Conservation (phyloP, 768 basidiomycete genomes). For the Tephrocybe sp. region DNA sequence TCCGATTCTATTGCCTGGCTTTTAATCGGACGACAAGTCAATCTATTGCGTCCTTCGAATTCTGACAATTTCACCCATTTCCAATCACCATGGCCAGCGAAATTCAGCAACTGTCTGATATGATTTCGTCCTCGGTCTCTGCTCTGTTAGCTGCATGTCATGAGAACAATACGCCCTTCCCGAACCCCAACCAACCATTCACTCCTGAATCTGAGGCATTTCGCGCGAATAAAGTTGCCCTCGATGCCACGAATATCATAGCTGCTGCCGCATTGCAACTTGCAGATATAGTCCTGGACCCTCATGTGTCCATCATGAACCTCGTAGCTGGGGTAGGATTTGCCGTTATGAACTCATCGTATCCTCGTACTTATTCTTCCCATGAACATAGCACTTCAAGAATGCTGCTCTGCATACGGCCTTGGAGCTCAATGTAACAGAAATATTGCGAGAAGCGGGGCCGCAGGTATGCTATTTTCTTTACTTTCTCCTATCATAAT, state of each 20-base stretch:
- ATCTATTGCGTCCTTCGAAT: too few relatives aligned
- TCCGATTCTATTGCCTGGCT: too few relatives aligned
- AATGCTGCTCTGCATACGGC: constrained; percentile 25
- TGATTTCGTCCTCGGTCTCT: constrained; percentile 22
- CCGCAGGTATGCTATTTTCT: constrained; percentile 19
- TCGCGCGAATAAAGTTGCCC: constrained; percentile 24
- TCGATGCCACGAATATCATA: constrained; percentile 28
- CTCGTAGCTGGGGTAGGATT: constrained; percentile 23
- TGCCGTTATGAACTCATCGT: neutral
- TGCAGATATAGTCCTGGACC: constrained; percentile 26
- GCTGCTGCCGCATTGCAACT: constrained; percentile 36
- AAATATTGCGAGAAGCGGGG: constrained; percentile 35
- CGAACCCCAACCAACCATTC: constrained; percentile 27
- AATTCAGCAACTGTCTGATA: constrained; percentile 15
- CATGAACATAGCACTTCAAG: constrained; percentile 20
- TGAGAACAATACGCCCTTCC: constrained; percentile 21
- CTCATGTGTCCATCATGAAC: constrained; percentile 21
- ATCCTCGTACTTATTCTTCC: neutral
- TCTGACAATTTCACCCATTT: neutral
- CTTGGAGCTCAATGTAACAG: constrained; percentile 25
- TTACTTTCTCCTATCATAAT: too few relatives aligned
- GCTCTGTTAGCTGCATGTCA: constrained; percentile 25
- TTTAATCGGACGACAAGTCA: too few relatives aligned
- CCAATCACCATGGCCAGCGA: constrained; percentile 7
- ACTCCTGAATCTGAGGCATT: constrained; percentile 27